Base-by-base conservation (phyloP, 2,329 filamentous ascomycete genomes). In the Fusarium sp. region DNA sequence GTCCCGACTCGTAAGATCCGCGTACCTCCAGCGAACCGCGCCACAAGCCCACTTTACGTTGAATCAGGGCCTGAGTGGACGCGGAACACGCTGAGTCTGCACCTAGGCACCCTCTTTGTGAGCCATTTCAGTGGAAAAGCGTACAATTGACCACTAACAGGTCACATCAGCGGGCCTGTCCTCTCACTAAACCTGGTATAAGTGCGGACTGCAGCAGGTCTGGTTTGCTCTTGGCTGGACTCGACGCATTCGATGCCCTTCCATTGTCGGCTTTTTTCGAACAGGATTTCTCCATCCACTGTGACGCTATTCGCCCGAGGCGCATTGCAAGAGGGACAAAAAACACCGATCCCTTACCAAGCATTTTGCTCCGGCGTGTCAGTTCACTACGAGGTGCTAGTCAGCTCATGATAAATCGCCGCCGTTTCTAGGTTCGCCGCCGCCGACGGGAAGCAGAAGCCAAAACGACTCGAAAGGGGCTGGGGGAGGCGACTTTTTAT, bases 351-450 rank as follows among this genome's bases (percentile, higher is more conserved):
- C 60, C 60, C 55, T 74, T 69, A 74, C 70, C 72, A 74, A 74
- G 72, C 72, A 74, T 50, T 42, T 66, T 22, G 59, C 56, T 62
- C 59, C 40, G 49, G 56, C 40, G 38, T 53, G 53, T 73, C 66
- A 72, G 67, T 71, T 68, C 59, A 65, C 58, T 62, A 33, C 31
- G 46, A 43, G 53, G 40, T 65, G 57, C 70, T 66, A 68, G 73
- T 73, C 73, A 75, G 72, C 69, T 75, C 72, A 73, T 65, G 62
- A 65, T 70, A 55, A 60, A 65, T 67, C 72, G 67, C 72, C 70
- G 62, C 40, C 40, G 15, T 53, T 42, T 19, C 22, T 26, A 28
- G 42, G 42, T 57, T 61, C 64, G 63, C 60, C 67, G 51, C 62
- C 57, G 60, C 61, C 67, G 62, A 57, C 57, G 62, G 51, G 47